These are phyloP conservation scores for Fonsecaea monophora DNA, from an alignment of 2,329 filamentous ascomycete genomes.

Conservation along the genomic window DNA sequence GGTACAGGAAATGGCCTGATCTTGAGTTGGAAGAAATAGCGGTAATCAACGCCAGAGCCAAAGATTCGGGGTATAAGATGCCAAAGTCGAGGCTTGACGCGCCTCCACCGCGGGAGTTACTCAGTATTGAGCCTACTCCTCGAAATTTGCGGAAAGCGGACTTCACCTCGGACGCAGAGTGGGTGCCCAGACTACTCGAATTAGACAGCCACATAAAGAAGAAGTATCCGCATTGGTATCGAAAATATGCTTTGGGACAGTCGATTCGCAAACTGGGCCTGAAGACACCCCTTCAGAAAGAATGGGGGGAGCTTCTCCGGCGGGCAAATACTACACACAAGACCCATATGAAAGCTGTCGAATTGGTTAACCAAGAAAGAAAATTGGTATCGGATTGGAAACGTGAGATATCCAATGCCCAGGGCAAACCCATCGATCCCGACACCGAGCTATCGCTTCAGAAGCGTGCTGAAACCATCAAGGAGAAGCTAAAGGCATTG, in stretches of 20 bases:
- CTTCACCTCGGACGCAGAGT: slow-evolving; percentile 29
- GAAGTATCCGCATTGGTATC: slow-evolving; percentile 24
- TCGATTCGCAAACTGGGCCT: slow-evolving; percentile 3
- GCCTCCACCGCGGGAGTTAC: slow-evolving; percentile 23
- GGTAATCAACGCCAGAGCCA: slow-evolving; percentile 18
- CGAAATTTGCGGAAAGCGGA: slow-evolving; percentile 15
- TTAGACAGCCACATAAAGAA: slow-evolving; percentile 25
- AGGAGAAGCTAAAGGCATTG: slow-evolving; percentile 17
- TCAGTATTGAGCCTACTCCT: slow-evolving; percentile 24
- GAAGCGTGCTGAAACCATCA: slow-evolving; percentile 14
- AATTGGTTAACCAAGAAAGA: slow-evolving; percentile 31
- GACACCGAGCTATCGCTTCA: slow-evolving; percentile 15
- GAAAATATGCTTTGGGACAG: not conserved
- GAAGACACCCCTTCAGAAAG: slow-evolving; percentile 19
- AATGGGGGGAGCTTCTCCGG: slow-evolving; percentile 25
- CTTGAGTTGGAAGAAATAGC: slow-evolving; percentile 28
- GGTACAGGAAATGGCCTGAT: slow-evolving; percentile 25
- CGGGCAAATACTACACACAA: slow-evolving; percentile 28
- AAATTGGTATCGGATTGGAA: slow-evolving; percentile 27
- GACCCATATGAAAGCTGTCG: slow-evolving; percentile 25
- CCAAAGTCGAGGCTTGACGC: slow-evolving; percentile 13
- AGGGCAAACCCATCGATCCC: not conserved
- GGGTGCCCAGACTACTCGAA: slow-evolving; percentile 25
- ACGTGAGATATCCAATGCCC: not conserved
- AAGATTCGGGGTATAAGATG: slow-evolving; percentile 3